phyloP scores from a whole-genome alignment of 345 rosid genomes.

The Hypericum androsaemum region DNA sequence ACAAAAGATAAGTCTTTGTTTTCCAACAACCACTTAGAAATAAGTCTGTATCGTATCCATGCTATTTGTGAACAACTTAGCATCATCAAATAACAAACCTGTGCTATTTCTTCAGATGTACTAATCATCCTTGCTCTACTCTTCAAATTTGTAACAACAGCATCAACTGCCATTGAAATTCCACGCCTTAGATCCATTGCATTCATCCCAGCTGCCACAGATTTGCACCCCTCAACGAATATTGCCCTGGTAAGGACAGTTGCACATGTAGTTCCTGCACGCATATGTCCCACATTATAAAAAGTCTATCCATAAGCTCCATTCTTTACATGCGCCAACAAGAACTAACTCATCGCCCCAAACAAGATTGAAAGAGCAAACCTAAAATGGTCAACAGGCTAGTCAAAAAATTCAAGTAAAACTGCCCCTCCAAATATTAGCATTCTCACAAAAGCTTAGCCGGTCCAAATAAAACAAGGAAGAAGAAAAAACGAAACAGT shows the following conservation, averaged over 20 bases:
- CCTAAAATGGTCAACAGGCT: no score
- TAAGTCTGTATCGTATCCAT: no score
- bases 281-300: background rate
- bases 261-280: constrained; percentile 25
- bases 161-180: constrained; percentile 7
- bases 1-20: no score
- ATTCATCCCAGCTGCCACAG: constrained; percentile 21
- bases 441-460: no score
- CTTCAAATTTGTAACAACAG: constrained; percentile 6
- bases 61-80: no score
- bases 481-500: background rate
- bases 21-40: no score
- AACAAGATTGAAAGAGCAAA: background rate
- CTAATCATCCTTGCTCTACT: constrained; percentile 10
- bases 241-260: constrained; percentile 20
- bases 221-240: constrained; percentile 19
- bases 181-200: constrained; percentile 9
- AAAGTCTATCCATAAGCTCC: background rate
- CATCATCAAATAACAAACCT: background rate
- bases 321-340: background rate
- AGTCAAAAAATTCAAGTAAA: no score
- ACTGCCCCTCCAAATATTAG: no score
- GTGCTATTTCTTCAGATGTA: constrained; percentile 10
- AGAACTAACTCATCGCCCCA: background rate
- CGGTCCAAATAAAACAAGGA: no score